Percentiles rank a stretch among this genome's conserved stretches.
phyloP scores from a whole-genome alignment of 2,329 filamentous ascomycete genomes.

The Ceratocystis huliohia region DNA sequence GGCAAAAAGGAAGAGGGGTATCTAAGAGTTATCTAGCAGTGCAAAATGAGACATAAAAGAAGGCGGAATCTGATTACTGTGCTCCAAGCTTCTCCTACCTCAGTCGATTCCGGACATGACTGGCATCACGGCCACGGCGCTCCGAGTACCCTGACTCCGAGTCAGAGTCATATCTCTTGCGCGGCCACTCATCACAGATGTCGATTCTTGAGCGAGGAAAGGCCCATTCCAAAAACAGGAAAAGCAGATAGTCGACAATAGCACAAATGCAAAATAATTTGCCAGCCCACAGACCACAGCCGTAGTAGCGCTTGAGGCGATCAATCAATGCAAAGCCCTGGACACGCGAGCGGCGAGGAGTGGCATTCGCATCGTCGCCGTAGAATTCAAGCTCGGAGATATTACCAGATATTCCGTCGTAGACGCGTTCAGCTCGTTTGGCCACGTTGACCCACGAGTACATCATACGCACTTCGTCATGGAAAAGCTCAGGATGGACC shows the following conservation, averaged over 20 bases:
- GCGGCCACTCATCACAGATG: slow-evolving; percentile 81
- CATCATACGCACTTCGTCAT: slow-evolving; percentile 96
- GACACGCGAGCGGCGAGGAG: slow-evolving; percentile 53
- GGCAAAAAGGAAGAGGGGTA: not conserved
- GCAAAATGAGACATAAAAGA: not conserved
- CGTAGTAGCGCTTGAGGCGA: slow-evolving; percentile 88
- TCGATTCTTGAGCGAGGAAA: slow-evolving; percentile 80
- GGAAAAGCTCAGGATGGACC: slow-evolving; percentile 84
- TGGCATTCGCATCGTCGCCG: slow-evolving; percentile 41
- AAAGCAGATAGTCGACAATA: slow-evolving; percentile 85
- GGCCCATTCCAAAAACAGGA: slow-evolving; percentile 74
- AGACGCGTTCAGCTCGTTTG: slow-evolving; percentile 83
- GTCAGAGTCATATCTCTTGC: slow-evolving; percentile 39
- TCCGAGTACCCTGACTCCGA: slow-evolving; percentile 16
- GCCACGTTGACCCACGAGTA: slow-evolving; percentile 98
- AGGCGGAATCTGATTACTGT: not conserved
- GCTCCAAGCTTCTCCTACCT: not conserved
- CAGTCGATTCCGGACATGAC: not conserved
- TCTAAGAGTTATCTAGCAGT: not conserved
- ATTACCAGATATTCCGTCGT: slow-evolving; percentile 81
- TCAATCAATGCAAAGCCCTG: slow-evolving; percentile 90
- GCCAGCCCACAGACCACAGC: slow-evolving; percentile 95
- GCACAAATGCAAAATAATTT: slow-evolving; percentile 94
- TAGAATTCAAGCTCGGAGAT: slow-evolving; percentile 81
- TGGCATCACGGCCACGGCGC: slow-evolving; percentile 10